Evolutionary conservation across 139 green algal species (phyloP), one percentile per base, ranked within the genome.

Genomic region (Volvox africanus): DNA sequence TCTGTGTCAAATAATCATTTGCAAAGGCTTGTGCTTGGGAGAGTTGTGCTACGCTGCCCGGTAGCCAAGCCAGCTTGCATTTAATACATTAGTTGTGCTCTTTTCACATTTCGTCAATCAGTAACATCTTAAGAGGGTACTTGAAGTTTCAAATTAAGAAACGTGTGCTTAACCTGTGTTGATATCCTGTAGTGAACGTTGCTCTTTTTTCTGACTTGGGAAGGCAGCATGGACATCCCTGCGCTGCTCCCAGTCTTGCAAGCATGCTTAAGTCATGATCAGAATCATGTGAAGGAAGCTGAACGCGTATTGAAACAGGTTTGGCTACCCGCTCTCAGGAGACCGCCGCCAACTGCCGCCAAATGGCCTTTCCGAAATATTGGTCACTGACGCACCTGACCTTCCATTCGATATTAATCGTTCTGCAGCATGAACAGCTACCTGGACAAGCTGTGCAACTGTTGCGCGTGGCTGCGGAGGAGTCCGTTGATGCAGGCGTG

Each of bases 261-360:
- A 22, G 95, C 88, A 22, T 97, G 94, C 83, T 50, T 97, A 37
- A 96, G 89, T 55, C 86, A 93, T 16, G 95, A 99, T 80, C 87
- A 89, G 16, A 62, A 88, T 1, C 90, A 96, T 26, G 93, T 97
- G 0, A 95, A 95, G 84, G 92, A 91, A 13, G 97, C 95, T 1
- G 97, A 99, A 80, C 89, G 93, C 1, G 67, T 95, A 1, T 93
- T 99, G 19, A 96, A 96, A 61, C 94, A 98, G 95, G 97, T 98
- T 71, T 9, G 80, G 28, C 62, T 33, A 55, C 69, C 89, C 65
- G 50, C 88, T 35, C 62, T 20, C 16, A 62, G 28, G 1, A 24
- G 20, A 30, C 22, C 33, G 75, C 86, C 75, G 55, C 37, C 36
- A 84, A 78, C 89, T 88, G 44, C 26, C 68, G 88, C 36, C 78